These are phyloP conservation scores for Hansenula anomala DNA, from an alignment of 1,139 yeast species.

Conservation along the genomic window DNA sequence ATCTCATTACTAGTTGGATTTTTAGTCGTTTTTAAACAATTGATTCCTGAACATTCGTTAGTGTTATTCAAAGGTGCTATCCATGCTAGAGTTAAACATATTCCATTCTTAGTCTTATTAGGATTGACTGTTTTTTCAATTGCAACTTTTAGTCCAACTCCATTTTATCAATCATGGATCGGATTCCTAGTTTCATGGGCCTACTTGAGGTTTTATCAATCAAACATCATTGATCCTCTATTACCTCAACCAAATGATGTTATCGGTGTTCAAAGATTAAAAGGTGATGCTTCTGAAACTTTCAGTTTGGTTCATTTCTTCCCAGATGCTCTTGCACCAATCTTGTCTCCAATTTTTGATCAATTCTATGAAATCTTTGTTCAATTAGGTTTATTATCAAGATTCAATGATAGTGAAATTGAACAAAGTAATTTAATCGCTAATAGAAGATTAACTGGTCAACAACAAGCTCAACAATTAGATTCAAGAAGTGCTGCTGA, in stretches of 20 bases:
- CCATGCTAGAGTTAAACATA: conserved; percentile 66
- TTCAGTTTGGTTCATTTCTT: conserved; percentile 80
- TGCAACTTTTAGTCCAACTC: conserved; percentile 37
- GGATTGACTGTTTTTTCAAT: conserved; percentile 43
- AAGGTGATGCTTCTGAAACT: conserved; percentile 89
- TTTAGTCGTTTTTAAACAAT: conserved; percentile 81
- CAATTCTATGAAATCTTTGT: conserved; percentile 49
- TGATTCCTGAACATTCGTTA: conserved; percentile 84
- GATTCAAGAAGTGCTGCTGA: conserved; percentile 63
- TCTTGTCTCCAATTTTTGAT: conserved; percentile 50
- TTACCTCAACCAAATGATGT: conserved; percentile 24
- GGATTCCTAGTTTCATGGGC: conserved; percentile 70
- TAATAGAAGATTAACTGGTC: conserved; percentile 44
- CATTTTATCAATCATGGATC: conserved; percentile 59
- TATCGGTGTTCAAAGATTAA: conserved; percentile 31
- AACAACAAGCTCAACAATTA: conserved; percentile 25
- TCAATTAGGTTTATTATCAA: conserved; percentile 50
- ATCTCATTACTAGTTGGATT: conserved; percentile 69
- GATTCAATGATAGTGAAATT: conserved; percentile 66
- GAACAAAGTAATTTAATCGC: conserved; percentile 74
- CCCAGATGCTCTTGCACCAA: conserved; percentile 56
- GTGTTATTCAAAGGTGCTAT: conserved; percentile 58
- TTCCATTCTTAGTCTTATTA: conserved; percentile 59
- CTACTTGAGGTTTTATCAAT: conserved; percentile 73
- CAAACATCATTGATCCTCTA: conserved; percentile 33